Evolutionary conservation across 2,329 filamentous ascomycete genomes (phyloP).

Genomic region (Pestalotiopsis sp.): DNA sequence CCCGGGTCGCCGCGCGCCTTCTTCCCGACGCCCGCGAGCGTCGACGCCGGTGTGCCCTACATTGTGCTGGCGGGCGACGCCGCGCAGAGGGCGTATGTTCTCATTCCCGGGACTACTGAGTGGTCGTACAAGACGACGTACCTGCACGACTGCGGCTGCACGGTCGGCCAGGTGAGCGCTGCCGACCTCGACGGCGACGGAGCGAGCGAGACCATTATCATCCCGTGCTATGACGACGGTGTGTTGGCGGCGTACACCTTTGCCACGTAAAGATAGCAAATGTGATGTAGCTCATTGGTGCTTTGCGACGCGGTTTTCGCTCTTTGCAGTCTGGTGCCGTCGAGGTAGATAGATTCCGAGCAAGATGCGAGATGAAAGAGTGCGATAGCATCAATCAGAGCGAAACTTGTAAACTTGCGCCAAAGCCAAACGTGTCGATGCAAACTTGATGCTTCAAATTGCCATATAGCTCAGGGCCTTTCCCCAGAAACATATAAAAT

Average conservation of each 20-base stretch:
- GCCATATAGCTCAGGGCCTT: too few species aligned
- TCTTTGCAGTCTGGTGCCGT: too few species aligned
- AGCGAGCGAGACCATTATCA: not conserved
- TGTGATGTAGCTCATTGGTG: too few species aligned
- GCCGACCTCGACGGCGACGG: conserved; percentile 1
- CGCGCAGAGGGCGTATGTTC: not conserved
- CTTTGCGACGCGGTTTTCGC: too few species aligned
- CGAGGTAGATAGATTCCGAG: too few species aligned
- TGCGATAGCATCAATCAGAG: too few species aligned
- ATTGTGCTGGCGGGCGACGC: conserved; percentile 4
- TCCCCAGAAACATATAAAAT: too few species aligned
- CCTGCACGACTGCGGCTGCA: conserved; percentile 8
- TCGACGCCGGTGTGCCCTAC: not conserved
- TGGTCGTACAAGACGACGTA: conserved; percentile 3
- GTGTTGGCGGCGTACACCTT: not conserved
- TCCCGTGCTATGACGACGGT: conserved; percentile 2
- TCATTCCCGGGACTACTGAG: not conserved
- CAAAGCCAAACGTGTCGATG: too few species aligned
- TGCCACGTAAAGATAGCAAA: not conserved
- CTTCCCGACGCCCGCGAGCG: not conserved
- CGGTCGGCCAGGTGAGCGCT: not conserved
- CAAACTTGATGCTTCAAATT: too few species aligned
- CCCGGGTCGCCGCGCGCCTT: not conserved
- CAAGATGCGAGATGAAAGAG: too few species aligned
- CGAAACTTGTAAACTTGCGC: too few species aligned